These are phyloP conservation scores for Coemansia sp. DNA, from an alignment of 192 early-diverging fungal genomes.

Conservation along the genomic window DNA sequence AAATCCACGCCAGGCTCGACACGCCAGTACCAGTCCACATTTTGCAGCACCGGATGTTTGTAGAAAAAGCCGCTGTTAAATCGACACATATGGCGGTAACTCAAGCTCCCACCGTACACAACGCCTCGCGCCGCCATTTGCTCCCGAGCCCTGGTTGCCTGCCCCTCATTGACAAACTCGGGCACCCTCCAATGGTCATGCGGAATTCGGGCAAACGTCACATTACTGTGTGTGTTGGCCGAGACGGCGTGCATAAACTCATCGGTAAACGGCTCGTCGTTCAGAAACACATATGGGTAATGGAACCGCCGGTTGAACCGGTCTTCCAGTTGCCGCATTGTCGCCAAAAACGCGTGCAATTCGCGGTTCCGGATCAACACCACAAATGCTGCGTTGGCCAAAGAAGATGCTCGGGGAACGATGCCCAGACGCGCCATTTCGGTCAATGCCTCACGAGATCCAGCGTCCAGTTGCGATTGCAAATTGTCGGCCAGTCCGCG, in stretches of 20 bases:
- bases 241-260: slow-evolving; percentile 52
- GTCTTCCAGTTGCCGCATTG: slow-evolving; percentile 62
- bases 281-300: slow-evolving; percentile 75
- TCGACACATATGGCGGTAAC: slow-evolving; percentile 89
- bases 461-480: neutral
- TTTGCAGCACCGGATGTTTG: slow-evolving; percentile 66
- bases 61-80: slow-evolving; percentile 59
- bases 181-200: slow-evolving; percentile 58
- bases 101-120: slow-evolving; percentile 70
- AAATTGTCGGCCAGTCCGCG: slow-evolving; percentile 34
- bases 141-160: slow-evolving; percentile 39
- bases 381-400: slow-evolving; percentile 49
- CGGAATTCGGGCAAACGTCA: slow-evolving; percentile 58
- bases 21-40: slow-evolving; percentile 86
- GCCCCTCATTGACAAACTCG: slow-evolving; percentile 40
- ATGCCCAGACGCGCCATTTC: slow-evolving; percentile 28
- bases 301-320: slow-evolving; percentile 64
- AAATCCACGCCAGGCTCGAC: slow-evolving; percentile 84
- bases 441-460: neutral
- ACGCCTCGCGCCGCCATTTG: slow-evolving; percentile 63
- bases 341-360: slow-evolving; percentile 48
- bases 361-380: slow-evolving; percentile 62
- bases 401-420: neutral
- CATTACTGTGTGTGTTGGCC: slow-evolving; percentile 55
- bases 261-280: slow-evolving; percentile 62